Evolutionary conservation across 2,329 filamentous ascomycete species (phyloP), one percentile per base, ranked within the genome.

Genomic region (Microdochium trichocladiopsis): DNA sequence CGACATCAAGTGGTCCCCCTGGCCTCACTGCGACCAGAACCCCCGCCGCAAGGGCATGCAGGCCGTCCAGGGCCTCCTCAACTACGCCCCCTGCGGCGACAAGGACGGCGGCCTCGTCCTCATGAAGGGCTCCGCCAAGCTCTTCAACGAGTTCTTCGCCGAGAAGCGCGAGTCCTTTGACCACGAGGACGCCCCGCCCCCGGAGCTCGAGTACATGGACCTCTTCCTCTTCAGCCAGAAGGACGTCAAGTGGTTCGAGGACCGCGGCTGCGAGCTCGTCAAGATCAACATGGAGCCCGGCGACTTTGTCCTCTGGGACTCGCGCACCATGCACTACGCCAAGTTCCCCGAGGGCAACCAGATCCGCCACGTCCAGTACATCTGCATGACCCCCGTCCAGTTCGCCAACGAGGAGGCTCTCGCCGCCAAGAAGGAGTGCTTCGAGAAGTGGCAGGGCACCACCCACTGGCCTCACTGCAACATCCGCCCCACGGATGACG

Each of bases 31-130:
- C 45, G 73, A 76, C 57, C 71, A 75, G 55, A 68, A 64, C 25
- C 72, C 66, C 0, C 55, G 67, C 4, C 62, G 68, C 2, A 72
- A 72, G 54, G 72, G 61, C 36, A 63, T 63, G 60, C 61, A 63
- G 52, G 58, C 58, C 9, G 68, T 75, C 0, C 73, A 76, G 31
- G 73, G 74, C 0, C 58, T 77, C 4, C 55, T 75, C 2, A 76
- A 76, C 58, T 69, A 67, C 11, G 63, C 68, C 8, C 73, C 71
- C 1, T 72, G 72, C 41, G 74, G 74, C 1, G 66, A 66, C 2
- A 64, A 74, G 2, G 75, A 78, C 51, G 74, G 74, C 16, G 74
- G 73, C 2, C 56, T 78, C 9, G 66, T 77, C 33, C 56, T 75
- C 4, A 70, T 75, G 65, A 69, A 70, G 25, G 73, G 73, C 3